Conservation (phyloP, 345 rosid species). For the Erodium maritimum region DNA sequence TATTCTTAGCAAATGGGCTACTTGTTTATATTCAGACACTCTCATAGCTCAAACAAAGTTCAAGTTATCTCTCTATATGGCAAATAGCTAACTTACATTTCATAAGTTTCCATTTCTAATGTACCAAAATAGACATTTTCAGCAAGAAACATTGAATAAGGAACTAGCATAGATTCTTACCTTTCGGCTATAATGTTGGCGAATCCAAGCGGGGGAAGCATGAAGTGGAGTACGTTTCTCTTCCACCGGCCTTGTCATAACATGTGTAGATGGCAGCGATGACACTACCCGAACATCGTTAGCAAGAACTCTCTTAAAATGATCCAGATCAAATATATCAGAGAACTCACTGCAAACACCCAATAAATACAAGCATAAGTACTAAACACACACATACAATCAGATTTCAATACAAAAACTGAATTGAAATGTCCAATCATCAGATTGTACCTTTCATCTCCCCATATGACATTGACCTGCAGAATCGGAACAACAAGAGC, state of each 20-base stretch:
- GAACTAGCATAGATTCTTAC: slow-evolving; percentile 22
- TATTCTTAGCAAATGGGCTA: too few species aligned
- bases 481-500: slow-evolving; percentile 69
- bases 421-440: too few species aligned
- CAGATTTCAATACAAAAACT: not conserved
- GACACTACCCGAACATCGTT: slow-evolving; percentile 79
- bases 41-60: not conserved
- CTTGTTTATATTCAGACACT: not conserved
- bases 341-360: slow-evolving; percentile 71
- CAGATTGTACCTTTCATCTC: slow-evolving; percentile 97
- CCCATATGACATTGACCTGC: slow-evolving; percentile 85
- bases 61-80: not conserved
- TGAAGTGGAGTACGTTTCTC: slow-evolving; percentile 66
- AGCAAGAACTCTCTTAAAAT: slow-evolving; percentile 68
- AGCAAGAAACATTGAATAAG: not conserved
- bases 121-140: not conserved
- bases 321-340: slow-evolving; percentile 84
- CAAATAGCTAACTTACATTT: not conserved
- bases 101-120: not conserved
- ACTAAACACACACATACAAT: not conserved
- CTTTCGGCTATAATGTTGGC: slow-evolving; percentile 70
- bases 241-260: slow-evolving; percentile 77
- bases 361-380: not conserved
- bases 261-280: slow-evolving; percentile 62
- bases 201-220: slow-evolving; percentile 87